A percentile compares a stretch with the other conserved stretches of the same genome.
phyloP scores from a whole-genome alignment of 176 grass and related monocot genomes.

The Poa pratensis region DNA sequence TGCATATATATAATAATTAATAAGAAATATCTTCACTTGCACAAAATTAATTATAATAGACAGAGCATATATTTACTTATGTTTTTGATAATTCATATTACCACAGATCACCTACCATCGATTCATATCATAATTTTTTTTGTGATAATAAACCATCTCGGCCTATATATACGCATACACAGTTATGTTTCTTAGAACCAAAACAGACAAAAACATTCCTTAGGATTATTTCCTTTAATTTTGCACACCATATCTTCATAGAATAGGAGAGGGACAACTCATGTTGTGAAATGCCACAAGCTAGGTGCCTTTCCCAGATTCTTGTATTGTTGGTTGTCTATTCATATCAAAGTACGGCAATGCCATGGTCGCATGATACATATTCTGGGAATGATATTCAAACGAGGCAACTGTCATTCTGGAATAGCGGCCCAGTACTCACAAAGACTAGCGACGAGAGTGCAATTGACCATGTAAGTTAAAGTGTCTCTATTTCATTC shows the following conservation, averaged over 20 bases:
- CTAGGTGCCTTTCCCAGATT: background rate
- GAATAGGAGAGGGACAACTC: background rate
- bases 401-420: background rate
- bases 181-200: background rate
- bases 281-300: background rate
- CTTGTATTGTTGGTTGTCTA: background rate
- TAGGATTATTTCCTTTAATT: background rate
- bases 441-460: background rate
- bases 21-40: background rate
- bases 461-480: conserved; percentile 1
- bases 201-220: background rate
- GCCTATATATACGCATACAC: background rate
- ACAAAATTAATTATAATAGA: background rate
- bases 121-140: background rate
- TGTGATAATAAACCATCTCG: background rate
- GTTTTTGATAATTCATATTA: background rate
- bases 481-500: background rate
- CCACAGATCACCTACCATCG: background rate
- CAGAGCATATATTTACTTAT: background rate
- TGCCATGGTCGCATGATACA: background rate
- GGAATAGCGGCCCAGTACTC: background rate
- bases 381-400: background rate
- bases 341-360: background rate
- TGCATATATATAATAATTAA: background rate
- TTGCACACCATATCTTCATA: background rate